These are phyloP conservation scores for Gymnopus androsaceus DNA, from an alignment of 1,284 basidiomycete genomes.

Conservation along the genomic window DNA sequence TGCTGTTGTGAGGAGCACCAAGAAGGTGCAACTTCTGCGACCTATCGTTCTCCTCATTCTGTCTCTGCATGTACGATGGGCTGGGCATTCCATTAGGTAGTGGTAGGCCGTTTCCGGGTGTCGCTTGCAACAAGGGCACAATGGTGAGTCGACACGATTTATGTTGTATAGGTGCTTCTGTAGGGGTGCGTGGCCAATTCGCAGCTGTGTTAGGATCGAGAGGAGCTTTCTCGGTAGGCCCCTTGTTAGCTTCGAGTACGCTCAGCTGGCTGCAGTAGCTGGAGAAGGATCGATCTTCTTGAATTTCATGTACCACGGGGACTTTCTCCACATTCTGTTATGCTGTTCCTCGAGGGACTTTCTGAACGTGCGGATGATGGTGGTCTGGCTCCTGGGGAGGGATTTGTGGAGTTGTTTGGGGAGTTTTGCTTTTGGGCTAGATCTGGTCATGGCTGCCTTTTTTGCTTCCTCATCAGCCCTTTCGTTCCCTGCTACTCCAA, in stretches of 20 bases:
- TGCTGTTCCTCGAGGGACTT: background rate
- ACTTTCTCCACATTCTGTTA: background rate
- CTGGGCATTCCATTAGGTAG: too few relatives aligned
- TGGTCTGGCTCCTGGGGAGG: background rate
- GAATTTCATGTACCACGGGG: background rate
- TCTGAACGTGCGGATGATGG: background rate
- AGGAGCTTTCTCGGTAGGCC: too few relatives aligned
- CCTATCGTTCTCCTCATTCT: background rate
- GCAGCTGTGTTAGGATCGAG: too few relatives aligned
- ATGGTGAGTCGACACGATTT: background rate
- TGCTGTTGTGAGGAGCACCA: background rate
- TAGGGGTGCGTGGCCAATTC: too few relatives aligned
- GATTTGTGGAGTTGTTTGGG: background rate
- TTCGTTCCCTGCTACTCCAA: background rate
- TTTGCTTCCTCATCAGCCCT: background rate
- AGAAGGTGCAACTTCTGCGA: background rate
- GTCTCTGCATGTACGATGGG: background rate
- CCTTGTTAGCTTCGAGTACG: background rate
- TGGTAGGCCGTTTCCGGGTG: background rate
- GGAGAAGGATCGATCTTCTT: background rate
- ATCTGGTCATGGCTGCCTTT: background rate
- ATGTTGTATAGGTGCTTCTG: background rate
- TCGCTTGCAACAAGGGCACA: background rate
- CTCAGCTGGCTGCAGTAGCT: background rate
- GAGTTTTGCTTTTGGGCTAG: background rate